Evolutionary conservation across 2,329 filamentous ascomycete species (phyloP).

Genomic region (Aspergillus neotritici): DNA sequence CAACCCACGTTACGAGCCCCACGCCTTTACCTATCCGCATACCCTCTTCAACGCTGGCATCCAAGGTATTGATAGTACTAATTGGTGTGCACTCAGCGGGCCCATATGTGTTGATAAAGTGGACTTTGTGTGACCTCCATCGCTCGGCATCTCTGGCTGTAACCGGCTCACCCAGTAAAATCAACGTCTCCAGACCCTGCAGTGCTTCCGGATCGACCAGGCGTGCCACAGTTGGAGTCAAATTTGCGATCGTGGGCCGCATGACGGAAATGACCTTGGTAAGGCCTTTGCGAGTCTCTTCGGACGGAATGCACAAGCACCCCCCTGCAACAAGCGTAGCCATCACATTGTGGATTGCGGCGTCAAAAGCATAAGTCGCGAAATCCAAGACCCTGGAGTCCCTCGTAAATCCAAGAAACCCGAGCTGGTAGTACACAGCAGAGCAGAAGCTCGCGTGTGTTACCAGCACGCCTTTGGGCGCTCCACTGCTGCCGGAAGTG

Average conservation of each 20-base stretch:
- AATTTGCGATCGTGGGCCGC: slow-evolving; percentile 1
- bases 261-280: slow-evolving; percentile 35
- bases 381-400: slow-evolving; percentile 38
- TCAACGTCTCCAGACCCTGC: not conserved
- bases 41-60: too few species aligned
- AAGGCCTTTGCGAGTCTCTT: slow-evolving; percentile 41
- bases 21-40: not conserved
- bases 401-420: slow-evolving; percentile 11
- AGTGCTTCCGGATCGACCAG: not conserved
- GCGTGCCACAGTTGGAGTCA: slow-evolving; percentile 7
- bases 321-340: slow-evolving; percentile 14
- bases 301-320: slow-evolving; percentile 44
- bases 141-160: not conserved
- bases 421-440: too few species aligned
- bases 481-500: too few species aligned
- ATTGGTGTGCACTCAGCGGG: slow-evolving; percentile 22
- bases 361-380: slow-evolving; percentile 34
- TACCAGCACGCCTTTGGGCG: too few species aligned
- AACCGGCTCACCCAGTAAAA: slow-evolving; percentile 5
- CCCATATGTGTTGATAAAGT: slow-evolving; percentile 24
- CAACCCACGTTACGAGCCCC: slow-evolving; percentile 21
- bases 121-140: not conserved
- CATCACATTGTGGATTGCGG: slow-evolving; percentile 24
- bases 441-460: too few species aligned
- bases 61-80: slow-evolving; percentile 11